These are phyloP conservation scores for Lanmaoa rubissima DNA, from an alignment of 768 basidiomycete species.

Conservation along the genomic window DNA sequence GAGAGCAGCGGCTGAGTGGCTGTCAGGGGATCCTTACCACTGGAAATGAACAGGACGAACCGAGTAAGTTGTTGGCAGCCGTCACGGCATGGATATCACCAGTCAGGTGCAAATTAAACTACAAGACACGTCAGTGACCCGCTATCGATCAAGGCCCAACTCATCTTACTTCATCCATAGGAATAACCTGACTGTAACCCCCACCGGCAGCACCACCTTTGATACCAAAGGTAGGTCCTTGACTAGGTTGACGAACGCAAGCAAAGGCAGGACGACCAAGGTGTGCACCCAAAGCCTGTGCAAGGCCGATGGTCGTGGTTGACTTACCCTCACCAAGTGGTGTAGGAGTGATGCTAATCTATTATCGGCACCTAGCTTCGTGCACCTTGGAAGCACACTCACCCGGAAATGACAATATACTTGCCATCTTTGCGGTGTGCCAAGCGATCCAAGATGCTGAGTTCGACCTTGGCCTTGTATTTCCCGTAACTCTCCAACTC, in stretches of 20 bases:
- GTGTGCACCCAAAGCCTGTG: slow-evolving; percentile 94
- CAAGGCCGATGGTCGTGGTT: slow-evolving; percentile 95
- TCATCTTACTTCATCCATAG: slow-evolving; percentile 86
- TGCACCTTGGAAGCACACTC: slow-evolving; percentile 19
- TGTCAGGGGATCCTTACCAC: slow-evolving; percentile 3
- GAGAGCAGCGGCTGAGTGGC: slow-evolving; percentile 78
- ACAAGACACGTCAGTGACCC: slow-evolving; percentile 2
- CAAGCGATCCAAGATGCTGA: slow-evolving; percentile 82
- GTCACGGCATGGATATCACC: slow-evolving; percentile 98
- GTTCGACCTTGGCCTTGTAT: slow-evolving; percentile 96
- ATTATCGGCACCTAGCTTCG: neutral
- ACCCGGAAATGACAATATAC: slow-evolving; percentile 95
- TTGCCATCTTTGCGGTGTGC: slow-evolving; percentile 87
- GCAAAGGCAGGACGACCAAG: slow-evolving; percentile 91
- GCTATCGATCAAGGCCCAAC: neutral
- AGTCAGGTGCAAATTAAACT: slow-evolving; percentile 96
- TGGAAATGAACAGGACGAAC: slow-evolving; percentile 37
- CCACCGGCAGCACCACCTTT: slow-evolving; percentile 99
- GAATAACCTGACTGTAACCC: slow-evolving; percentile 98
- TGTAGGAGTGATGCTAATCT: slow-evolving; percentile 83
- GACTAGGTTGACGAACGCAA: slow-evolving; percentile 96
- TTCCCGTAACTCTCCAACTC: slow-evolving; percentile 94
- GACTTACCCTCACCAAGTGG: slow-evolving; percentile 98
- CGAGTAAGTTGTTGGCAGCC: slow-evolving; percentile 94
- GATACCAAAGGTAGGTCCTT: slow-evolving; percentile 98